Evolutionary conservation across 768 basidiomycete species (phyloP).

Genomic region (Fistulinella prunicolor): DNA sequence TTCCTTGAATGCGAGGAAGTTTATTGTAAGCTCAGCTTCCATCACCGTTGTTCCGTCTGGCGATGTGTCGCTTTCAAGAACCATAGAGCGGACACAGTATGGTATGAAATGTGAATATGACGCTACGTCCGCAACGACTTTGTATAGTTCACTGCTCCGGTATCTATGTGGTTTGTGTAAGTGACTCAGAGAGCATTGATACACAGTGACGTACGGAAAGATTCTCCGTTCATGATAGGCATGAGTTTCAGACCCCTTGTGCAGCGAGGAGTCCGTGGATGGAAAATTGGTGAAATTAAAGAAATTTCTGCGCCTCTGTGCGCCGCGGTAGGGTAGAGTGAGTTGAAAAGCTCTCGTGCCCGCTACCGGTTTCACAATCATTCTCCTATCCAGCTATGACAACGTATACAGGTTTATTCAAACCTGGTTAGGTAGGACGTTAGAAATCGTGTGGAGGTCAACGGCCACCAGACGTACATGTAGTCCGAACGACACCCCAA

Average conservation of each 20-base stretch:
- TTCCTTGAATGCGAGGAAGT: conserved; percentile 85
- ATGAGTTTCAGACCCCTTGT: conserved; percentile 42
- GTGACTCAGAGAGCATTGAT: conserved; percentile 7
- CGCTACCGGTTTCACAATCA: no score
- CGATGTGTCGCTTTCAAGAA: conserved; percentile 40
- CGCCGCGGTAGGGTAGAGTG: neutral
- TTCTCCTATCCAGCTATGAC: no score
- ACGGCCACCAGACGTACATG: no score
- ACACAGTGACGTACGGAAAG: conserved; percentile 66
- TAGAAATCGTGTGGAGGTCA: no score
- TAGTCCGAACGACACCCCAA: no score
- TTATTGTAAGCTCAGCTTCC: conserved; percentile 84
- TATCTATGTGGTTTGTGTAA: conserved; percentile 51
- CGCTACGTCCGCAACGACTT: conserved; percentile 81
- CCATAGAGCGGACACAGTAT: conserved; percentile 74
- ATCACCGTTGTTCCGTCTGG: conserved; percentile 45
- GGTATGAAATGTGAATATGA: conserved; percentile 88
- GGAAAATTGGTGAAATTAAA: conserved; percentile 39
- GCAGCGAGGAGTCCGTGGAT: conserved; percentile 39
- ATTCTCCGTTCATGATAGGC: conserved; percentile 82
- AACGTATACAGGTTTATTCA: no score
- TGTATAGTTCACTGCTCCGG: conserved; percentile 72
- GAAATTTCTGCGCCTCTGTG: neutral
- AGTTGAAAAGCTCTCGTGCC: neutral
- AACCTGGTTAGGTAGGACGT: no score